A percentile compares a stretch with the other conserved stretches of the same genome.
Conservation (phyloP, 352 stramenopile species). For the Phytophthora ramorum region DNA sequence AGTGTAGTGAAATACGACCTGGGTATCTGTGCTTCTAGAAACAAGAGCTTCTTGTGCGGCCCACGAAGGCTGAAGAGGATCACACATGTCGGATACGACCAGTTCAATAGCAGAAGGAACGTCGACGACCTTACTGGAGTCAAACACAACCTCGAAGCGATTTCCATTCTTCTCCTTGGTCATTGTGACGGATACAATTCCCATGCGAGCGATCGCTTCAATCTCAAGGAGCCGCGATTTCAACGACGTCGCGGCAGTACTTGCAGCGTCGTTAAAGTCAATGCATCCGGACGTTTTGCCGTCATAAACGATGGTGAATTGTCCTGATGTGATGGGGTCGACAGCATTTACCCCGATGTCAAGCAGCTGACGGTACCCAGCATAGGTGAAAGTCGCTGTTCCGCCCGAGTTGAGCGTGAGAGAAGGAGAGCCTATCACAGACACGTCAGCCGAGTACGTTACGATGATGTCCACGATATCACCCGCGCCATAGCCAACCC, state of each 20-base stretch:
- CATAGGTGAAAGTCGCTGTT: constrained; percentile 55
- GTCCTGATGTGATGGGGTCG: constrained; percentile 56
- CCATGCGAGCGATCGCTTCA: constrained; percentile 49
- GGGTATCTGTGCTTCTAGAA: constrained; percentile 41
- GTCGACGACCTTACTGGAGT: constrained; percentile 48
- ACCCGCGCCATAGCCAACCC: constrained; percentile 61
- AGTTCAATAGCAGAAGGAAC: constrained; percentile 51
- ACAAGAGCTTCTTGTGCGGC: constrained; percentile 44
- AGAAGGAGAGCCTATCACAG: constrained; percentile 48
- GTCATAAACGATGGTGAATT: constrained; percentile 67
- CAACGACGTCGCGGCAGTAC: constrained; percentile 48
- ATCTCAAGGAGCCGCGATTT: constrained; percentile 54
- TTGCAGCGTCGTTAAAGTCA: constrained; percentile 55
- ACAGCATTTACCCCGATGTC: constrained; percentile 71
- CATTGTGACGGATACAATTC: constrained; percentile 56
- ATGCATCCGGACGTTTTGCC: constrained; percentile 53
- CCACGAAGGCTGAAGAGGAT: constrained; percentile 52
- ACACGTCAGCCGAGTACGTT: constrained; percentile 64
- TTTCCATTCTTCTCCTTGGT: constrained; percentile 60
- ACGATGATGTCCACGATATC: constrained; percentile 78
- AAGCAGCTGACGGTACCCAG: constrained; percentile 65
- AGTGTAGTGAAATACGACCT: constrained; percentile 69
- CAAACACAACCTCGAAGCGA: constrained; percentile 65
- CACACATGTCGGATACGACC: constrained; percentile 58
- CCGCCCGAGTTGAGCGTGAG: constrained; percentile 61